Evolutionary conservation across 2,329 filamentous ascomycete genomes (phyloP).

Genomic region (Fusarium brachygibbosum): DNA sequence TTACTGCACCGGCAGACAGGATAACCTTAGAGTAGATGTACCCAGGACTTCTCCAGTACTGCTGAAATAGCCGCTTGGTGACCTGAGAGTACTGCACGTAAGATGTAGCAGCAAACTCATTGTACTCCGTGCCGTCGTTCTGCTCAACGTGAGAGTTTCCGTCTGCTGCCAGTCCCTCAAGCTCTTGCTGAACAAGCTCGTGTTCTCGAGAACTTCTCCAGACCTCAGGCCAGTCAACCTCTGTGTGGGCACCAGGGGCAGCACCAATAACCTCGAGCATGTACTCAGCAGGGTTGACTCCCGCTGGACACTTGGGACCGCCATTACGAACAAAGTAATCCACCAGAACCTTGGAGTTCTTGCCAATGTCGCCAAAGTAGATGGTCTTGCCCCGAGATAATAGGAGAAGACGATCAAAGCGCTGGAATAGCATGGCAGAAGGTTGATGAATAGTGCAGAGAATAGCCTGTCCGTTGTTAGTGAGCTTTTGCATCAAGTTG

Average conservation of each 20-base stretch:
- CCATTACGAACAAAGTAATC: conserved; percentile 75
- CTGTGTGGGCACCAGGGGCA: conserved; percentile 64
- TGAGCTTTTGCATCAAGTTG: conserved; percentile 70
- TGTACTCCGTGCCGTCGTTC: conserved; percentile 28
- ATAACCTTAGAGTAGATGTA: conserved; percentile 72
- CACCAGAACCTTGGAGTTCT: conserved; percentile 66
- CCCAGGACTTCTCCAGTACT: conserved; percentile 62
- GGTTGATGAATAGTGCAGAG: conserved; percentile 67
- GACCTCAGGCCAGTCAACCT: conserved; percentile 56
- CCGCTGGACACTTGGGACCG: conserved; percentile 63
- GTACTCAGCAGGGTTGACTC: conserved; percentile 76
- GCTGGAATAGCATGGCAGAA: conserved; percentile 62
- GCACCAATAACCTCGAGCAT: conserved; percentile 66
- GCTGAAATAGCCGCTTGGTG: conserved; percentile 54
- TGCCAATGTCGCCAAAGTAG: conserved; percentile 75
- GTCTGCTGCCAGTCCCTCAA: conserved; percentile 47
- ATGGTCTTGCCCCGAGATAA: conserved; percentile 73
- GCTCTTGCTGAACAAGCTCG: conserved; percentile 51
- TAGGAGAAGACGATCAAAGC: conserved; percentile 70
- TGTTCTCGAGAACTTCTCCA: conserved; percentile 55
- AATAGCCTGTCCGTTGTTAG: conserved; percentile 63
- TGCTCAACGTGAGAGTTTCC: not conserved
- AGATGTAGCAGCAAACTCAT: conserved; percentile 52
- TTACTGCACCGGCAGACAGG: conserved; percentile 46
- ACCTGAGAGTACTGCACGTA: conserved; percentile 54